Evolutionary conservation across 805 yeast genomes (phyloP).

Genomic region (Ogataea methanolica): DNA sequence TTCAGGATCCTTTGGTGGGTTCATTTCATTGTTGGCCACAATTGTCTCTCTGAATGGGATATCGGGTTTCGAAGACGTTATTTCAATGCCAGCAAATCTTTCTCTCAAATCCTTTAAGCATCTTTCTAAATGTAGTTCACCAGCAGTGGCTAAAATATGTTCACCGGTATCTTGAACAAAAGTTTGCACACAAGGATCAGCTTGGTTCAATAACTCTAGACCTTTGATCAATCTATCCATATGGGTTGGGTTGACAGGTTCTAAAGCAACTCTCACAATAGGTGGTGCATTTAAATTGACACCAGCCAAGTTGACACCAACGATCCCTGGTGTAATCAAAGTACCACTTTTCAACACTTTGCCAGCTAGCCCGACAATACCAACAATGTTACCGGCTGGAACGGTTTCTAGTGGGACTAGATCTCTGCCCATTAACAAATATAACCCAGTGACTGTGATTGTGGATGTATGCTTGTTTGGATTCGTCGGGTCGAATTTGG

Average conservation of each 20-base stretch:
- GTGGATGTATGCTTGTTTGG: conserved; percentile 52
- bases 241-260: conserved; percentile 82
- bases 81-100: conserved; percentile 87
- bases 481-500: conserved; percentile 71
- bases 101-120: conserved; percentile 87
- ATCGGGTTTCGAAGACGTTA: conserved; percentile 83
- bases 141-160: conserved; percentile 90
- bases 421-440: conserved; percentile 89
- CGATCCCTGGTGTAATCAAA: conserved; percentile 48
- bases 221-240: conserved; percentile 76
- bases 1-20: conserved; percentile 40
- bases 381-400: conserved; percentile 94
- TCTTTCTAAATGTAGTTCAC: conserved; percentile 92
- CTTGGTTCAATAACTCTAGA: conserved; percentile 68
- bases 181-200: conserved; percentile 93
- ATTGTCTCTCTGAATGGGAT: conserved; percentile 93
- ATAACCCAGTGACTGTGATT: conserved; percentile 64
- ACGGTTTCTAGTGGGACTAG: conserved; percentile 70
- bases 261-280: conserved; percentile 92
- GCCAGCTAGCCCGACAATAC: conserved; percentile 86
- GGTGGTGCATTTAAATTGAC: conserved; percentile 77
- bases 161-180: conserved; percentile 88
- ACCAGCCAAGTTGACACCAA: conserved; percentile 76
- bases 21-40: conserved; percentile 41
- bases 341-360: conserved; percentile 86